Conservation (phyloP, 2,329 filamentous ascomycete genomes). For the Hymenoscyphus repandus region DNA sequence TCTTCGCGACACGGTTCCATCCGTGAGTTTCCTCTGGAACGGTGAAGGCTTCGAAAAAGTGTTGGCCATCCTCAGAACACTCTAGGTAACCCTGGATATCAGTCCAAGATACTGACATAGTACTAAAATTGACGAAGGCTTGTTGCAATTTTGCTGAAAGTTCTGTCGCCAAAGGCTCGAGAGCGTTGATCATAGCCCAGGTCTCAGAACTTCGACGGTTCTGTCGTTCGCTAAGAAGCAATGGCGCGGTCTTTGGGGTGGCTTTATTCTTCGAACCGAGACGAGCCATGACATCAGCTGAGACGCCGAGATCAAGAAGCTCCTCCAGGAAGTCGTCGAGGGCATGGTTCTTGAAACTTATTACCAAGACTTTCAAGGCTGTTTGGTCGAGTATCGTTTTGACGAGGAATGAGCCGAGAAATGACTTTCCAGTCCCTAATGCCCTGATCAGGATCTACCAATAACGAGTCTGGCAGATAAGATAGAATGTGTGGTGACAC, state of each 20-base stretch:
- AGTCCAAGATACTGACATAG: neutral
- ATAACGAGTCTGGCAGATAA: neutral
- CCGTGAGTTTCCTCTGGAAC: conserved; percentile 40
- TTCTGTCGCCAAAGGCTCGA: neutral
- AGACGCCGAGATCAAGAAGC: conserved; percentile 51
- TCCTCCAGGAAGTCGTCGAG: conserved; percentile 60
- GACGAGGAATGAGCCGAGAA: conserved; percentile 58
- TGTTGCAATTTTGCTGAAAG: neutral
- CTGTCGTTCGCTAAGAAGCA: conserved; percentile 41
- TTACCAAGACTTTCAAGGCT: conserved; percentile 48
- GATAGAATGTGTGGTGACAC: conserved; percentile 3
- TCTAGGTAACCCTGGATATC: conserved; percentile 39
- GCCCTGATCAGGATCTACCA: neutral
- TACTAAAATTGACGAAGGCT: neutral
- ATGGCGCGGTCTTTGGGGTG: conserved; percentile 38
- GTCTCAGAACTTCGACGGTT: conserved; percentile 2
- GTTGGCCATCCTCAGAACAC: conserved; percentile 45
- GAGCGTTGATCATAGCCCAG: neutral
- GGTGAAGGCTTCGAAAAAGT: conserved; percentile 52
- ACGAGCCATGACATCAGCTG: conserved; percentile 44
- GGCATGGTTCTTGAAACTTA: conserved; percentile 62
- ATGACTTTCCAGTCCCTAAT: conserved; percentile 64
- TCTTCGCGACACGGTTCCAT: conserved; percentile 41
- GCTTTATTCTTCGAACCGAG: conserved; percentile 51
- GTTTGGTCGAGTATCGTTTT: conserved; percentile 47